phyloP scores from a whole-genome alignment of 2,329 filamentous ascomycete genomes.

The Aspergillus niger region DNA sequence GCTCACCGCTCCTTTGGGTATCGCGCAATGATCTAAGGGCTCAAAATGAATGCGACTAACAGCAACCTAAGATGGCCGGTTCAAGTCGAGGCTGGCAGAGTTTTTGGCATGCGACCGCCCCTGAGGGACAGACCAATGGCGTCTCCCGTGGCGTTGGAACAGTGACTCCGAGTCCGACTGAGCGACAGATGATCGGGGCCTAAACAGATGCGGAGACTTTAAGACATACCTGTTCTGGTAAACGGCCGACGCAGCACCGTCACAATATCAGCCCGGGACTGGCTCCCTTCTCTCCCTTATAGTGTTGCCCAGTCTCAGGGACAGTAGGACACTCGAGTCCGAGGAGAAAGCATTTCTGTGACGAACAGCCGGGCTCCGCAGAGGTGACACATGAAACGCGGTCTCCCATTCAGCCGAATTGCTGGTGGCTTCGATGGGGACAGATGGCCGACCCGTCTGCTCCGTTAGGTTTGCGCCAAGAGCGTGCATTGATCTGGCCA shows the following conservation, averaged over 20 bases:
- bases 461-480: slow-evolving; percentile 4
- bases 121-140: slow-evolving; percentile 17
- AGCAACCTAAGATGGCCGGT: slow-evolving; percentile 10
- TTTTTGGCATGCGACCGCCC: slow-evolving; percentile 16
- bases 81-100: slow-evolving; percentile 20
- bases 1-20: slow-evolving; percentile 25
- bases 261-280: background rate
- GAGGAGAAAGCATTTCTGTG: background rate
- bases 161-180: slow-evolving; percentile 5
- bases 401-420: background rate
- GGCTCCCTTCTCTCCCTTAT: background rate
- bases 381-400: background rate
- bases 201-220: slow-evolving; percentile 17
- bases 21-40: slow-evolving; percentile 6
- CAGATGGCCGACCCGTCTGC: background rate
- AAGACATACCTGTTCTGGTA: slow-evolving; percentile 6
- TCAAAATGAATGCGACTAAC: slow-evolving; percentile 17
- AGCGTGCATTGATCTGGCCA: background rate
- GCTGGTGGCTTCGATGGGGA: slow-evolving; percentile 4
- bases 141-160: slow-evolving; percentile 6
- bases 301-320: background rate
- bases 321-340: background rate
- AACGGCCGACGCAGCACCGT: background rate
- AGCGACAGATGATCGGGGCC: slow-evolving; percentile 13
- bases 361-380: background rate